Conservation (phyloP, 176 grass and related monocot genomes). For the Aegilops longissima region DNA sequence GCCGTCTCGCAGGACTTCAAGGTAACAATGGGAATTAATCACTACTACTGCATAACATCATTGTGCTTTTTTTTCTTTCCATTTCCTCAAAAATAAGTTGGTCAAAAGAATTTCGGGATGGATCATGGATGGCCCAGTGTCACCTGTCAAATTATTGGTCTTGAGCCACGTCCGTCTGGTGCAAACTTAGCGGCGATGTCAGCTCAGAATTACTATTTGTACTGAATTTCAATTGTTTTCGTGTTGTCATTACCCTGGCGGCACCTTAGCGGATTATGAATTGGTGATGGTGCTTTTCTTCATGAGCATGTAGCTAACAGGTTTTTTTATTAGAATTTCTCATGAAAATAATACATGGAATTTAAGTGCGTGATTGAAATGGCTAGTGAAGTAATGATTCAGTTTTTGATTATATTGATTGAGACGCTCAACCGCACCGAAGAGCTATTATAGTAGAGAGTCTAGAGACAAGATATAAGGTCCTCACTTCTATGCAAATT, state of each 20-base stretch:
- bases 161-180: background rate
- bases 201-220: background rate
- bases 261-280: background rate
- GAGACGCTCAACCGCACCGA: background rate
- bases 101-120: no score
- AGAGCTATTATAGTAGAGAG: background rate
- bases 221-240: background rate
- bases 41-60: background rate
- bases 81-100: no score
- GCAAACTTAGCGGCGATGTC: no score
- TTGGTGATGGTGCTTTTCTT: no score
- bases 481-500: background rate
- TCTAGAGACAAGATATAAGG: background rate
- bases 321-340: no score
- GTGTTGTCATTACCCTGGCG: background rate
- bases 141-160: conserved; percentile 6
- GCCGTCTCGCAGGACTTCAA: conserved; percentile 77
- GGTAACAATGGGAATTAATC: conserved; percentile 28
- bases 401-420: background rate
- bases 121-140: no score
- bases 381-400: background rate
- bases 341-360: no score
- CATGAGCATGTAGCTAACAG: no score
- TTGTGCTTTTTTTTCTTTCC: background rate
- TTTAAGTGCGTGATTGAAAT: background rate